Evolutionary conservation across 2,329 filamentous ascomycete genomes (phyloP).

Genomic region (Talaromyces sp.): DNA sequence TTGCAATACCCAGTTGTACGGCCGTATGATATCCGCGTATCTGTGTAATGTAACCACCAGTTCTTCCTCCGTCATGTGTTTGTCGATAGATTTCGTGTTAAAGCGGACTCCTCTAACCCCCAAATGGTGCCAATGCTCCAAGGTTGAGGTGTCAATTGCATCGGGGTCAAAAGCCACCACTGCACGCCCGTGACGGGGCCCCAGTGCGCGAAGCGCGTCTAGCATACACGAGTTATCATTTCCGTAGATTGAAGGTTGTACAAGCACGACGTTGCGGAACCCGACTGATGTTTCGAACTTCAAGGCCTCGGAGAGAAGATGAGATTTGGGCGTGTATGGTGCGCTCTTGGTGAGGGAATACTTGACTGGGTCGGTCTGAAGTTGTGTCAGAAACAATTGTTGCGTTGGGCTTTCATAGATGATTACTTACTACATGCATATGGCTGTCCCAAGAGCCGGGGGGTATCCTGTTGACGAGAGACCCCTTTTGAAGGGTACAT

Average conservation of each 20-base stretch:
- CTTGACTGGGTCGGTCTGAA: slow-evolving; percentile 43
- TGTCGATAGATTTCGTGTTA: slow-evolving; percentile 57
- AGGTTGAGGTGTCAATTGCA: slow-evolving; percentile 36
- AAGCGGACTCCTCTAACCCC: slow-evolving; percentile 61
- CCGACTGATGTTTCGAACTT: slow-evolving; percentile 53
- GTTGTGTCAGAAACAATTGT: no score
- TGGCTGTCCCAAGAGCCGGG: slow-evolving; percentile 58
- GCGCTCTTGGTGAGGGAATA: slow-evolving; percentile 53
- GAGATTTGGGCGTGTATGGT: slow-evolving; percentile 52
- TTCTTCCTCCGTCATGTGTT: slow-evolving; percentile 40
- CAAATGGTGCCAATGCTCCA: slow-evolving; percentile 55
- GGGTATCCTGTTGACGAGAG: background rate
- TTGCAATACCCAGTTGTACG: slow-evolving; percentile 58
- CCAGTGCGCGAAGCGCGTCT: slow-evolving; percentile 52
- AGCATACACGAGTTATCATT: slow-evolving; percentile 61
- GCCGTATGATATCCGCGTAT: slow-evolving; percentile 53
- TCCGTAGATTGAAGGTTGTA: slow-evolving; percentile 63
- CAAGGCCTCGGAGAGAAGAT: slow-evolving; percentile 53
- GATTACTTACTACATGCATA: slow-evolving; percentile 56
- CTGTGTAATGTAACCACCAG: slow-evolving; percentile 45
- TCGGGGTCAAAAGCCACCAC: slow-evolving; percentile 58
- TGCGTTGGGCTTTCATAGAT: no score
- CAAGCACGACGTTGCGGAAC: slow-evolving; percentile 57
- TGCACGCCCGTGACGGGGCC: slow-evolving; percentile 52
- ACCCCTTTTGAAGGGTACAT: no score